Conservation (phyloP, 2,329 filamentous ascomycete genomes). For the Paecilomyces dactylethromorphus region DNA sequence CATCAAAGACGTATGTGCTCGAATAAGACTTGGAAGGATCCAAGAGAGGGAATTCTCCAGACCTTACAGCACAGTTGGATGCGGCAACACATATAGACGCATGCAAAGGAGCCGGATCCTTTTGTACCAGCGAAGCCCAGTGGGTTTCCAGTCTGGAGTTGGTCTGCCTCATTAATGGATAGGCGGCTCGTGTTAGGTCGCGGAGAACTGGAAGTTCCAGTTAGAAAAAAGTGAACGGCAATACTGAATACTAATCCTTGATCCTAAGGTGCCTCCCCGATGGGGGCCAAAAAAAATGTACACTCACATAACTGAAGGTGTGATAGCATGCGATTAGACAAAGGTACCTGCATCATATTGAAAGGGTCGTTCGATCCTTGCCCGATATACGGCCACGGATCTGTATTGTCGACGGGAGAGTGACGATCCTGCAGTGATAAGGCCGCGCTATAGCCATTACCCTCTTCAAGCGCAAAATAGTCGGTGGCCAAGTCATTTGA, state of each 20-base stretch:
- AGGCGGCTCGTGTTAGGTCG: slow-evolving; percentile 28
- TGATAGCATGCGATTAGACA: slow-evolving; percentile 30
- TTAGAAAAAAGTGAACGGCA: slow-evolving; percentile 2
- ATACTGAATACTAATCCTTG: neutral
- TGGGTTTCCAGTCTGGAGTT: slow-evolving; percentile 27
- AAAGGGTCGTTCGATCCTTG: slow-evolving; percentile 30
- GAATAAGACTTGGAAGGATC: slow-evolving; percentile 23
- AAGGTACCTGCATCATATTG: slow-evolving; percentile 25
- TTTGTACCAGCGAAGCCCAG: slow-evolving; percentile 28
- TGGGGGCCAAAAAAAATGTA: neutral
- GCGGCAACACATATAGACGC: slow-evolving; percentile 31
- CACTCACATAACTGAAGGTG: slow-evolving; percentile 31
- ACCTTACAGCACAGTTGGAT: slow-evolving; percentile 27
- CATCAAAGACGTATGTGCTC: slow-evolving; percentile 28
- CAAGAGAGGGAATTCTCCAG: slow-evolving; percentile 26
- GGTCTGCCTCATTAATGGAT: slow-evolving; percentile 28
- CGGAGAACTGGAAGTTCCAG: slow-evolving; percentile 22
- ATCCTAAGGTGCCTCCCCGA: neutral
- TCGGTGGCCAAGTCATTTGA: neutral
- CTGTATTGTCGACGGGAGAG: slow-evolving; percentile 7
- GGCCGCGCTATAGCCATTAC: slow-evolving; percentile 5
- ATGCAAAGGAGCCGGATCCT: slow-evolving; percentile 29
- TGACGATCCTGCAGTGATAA: slow-evolving; percentile 7
- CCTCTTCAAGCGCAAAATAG: neutral
- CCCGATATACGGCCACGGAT: slow-evolving; percentile 22